Base-by-base conservation (phyloP, 192 early-diverging fungal genomes). In the Backusella tuberculispora region DNA sequence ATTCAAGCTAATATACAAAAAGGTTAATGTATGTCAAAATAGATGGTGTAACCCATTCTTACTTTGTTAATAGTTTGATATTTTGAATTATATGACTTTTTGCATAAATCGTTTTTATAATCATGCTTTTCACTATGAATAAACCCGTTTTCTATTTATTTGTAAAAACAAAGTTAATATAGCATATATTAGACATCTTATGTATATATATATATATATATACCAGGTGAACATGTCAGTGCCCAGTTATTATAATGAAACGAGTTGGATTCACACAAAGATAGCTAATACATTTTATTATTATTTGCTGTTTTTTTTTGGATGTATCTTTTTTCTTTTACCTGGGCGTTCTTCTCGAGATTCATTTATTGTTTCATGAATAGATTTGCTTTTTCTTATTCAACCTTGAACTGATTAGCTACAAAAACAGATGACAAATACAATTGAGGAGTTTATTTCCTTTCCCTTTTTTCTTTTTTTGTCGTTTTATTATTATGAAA, bases 1-100 rank as follows among this genome's bases (percentile, higher is more conserved):
- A 70, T 80, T 78, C 79, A 75, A 80, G 53, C 75, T 78, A 48
- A 76, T 77, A 19, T 76, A 76, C 48, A 69, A 45, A 38, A 21
- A 21, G 13, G 64, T 43, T 14, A 24, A 66, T 74, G 74, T 26
- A 77, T 80, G 76, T 73, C 74, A 77, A 83, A 78, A 5, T 73
- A 74, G 68, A 80, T 71, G 38, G 71, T 64, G 15, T 56, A 44
- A 73, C 37, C 63, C 19, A 21, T 34, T n/a, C 37, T 40, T 43
- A 24, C 38, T 5, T 24, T 45, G 8, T 45, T 14, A 14, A 45
- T 69, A n/a, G 14, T 17, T 69, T 66, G 34, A 66, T 34, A 34
- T 34, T 66, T 15, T 7, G 3, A 66, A 44, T 21, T 41, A 26
- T 10, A 24, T 69, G 21, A 69, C 43, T 44, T 41, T 45, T 44